Evolutionary conservation across 257 asterid genomes (phyloP), one percentile per base, ranked within the genome.

Genomic region (Nicotiana obtusifolia): DNA sequence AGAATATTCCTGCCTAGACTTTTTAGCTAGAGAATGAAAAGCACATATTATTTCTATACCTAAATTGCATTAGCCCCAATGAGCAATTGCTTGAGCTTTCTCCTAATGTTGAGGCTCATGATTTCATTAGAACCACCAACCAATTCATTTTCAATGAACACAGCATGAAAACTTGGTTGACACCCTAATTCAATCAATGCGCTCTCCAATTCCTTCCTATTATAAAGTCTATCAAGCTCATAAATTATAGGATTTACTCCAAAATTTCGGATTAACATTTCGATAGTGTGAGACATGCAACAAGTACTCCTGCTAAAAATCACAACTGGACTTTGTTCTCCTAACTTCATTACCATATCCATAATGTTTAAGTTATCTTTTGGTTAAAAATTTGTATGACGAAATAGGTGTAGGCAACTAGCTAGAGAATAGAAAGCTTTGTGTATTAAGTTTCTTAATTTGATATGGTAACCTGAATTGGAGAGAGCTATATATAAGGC

Each of bases 11-110:
- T 19, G 14, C 59, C 19, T 33, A 33, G 2, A 8, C 4, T 16
- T 30, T 64, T 30, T 33, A 17, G 52, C 76, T 33, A 33, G n/a
- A 41, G 8, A 30, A 8, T 8, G 7, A 7, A 33, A 52, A 52
- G 17, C 0, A 13, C 0, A 7, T 52, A 52, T 30, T 30, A 44
- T 52, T 52, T 52, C 20, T 14, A 71, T 71, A 71, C 78, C 78
- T 61, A 73, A 73, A 73, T 73, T 73, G 78, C 78, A 73, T 73
- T 73, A 73, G 78, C 78, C 37, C 33, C 47, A 20, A 73, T 73
- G 61, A 73, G 61, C 22, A 73, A 47, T 47, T 73, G 78, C 61
- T 73, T 73, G 22, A 73, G 78, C 0, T 73, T 73, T 22, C 61
- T 61, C 22, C 78, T 73, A 47, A 73, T 73, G 0, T 73, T 73